Base-by-base conservation (phyloP, 345 rosid genomes). In the Iberis pinnata region DNA sequence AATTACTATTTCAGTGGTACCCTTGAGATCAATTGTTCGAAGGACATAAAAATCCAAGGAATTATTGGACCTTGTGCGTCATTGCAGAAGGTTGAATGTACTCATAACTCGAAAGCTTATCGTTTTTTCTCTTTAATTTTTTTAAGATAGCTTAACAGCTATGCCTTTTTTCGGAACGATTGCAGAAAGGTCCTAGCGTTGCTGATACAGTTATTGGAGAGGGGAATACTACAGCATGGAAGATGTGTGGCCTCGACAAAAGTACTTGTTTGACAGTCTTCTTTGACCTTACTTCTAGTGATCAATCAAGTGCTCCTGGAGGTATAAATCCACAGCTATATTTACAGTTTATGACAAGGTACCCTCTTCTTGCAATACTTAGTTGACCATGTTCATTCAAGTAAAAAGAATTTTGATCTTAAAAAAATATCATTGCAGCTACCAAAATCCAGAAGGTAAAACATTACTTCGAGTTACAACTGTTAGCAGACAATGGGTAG, bases 221-320 rank as follows among this genome's bases (percentile, higher is more conserved):
- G 73, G 98, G 98, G 32, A 87, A 80, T 70, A 88, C 95, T 37
- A 70, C 78, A 13, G 78, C 78, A 32, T 92, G 98, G 98, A 92
- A 88, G 72, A 78, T 92, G 94, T 88, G 98, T 73, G 97, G 98
- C 61, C 86, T 92, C 60, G 94, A 88, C 73, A 85, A 72, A 58
- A 88, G 97, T 73, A 85, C 95, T 61, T 92, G 95, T 75, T 73
- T 88, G 63, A 88, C 98, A 0, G 94, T 88, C 58, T 80, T 84
- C 60, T 92, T 92, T 71, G 98, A 92, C 76, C 75, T 92, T 64
- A 80, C 95, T 43, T 78, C 95, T 36, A 80, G 83, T 66, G 98
- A 66, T 44, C 70, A 71, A 53, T 73, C 87, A 64, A 77, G 50
- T 77, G 48, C 70, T 55, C 85, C 88, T 8, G 95, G 90, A 70